Conservation (phyloP, 257 asterid species). For the Avicennia marina region DNA sequence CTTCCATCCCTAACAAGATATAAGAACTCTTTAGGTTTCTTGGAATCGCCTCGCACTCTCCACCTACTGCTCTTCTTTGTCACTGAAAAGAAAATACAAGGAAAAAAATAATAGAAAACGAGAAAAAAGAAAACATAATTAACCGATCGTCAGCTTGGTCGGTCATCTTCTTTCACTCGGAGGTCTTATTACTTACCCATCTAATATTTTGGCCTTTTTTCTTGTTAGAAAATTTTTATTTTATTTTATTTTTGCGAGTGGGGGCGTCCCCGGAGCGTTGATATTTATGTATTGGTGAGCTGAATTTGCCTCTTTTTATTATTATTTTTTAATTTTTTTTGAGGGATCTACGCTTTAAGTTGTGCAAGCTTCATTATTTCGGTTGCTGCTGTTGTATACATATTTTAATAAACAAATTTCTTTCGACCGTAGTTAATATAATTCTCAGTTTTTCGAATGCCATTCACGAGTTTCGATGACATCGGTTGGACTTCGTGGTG, state of each 20-base stretch:
- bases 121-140: conserved; percentile 11
- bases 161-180: conserved; percentile 18
- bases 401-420: not conserved
- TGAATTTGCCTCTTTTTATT: no score
- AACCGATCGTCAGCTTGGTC: conserved; percentile 29
- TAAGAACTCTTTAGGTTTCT: no score
- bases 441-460: not conserved
- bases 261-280: no score
- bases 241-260: no score
- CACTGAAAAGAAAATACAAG: conserved; percentile 10
- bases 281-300: no score
- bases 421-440: not conserved
- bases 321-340: no score
- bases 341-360: no score
- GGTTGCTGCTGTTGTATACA: no score
- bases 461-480: conserved; percentile 2
- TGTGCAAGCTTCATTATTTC: no score
- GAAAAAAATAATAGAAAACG: not conserved
- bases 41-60: no score
- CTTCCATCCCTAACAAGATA: conserved; percentile 12
- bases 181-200: no score
- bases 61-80: conserved; percentile 25
- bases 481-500: conserved; percentile 11
- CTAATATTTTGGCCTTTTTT: conserved; percentile 3
- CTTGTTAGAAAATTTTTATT: not conserved